These are phyloP conservation scores for Calycina herbarum DNA, from an alignment of 2,329 filamentous ascomycete species.

Conservation along the genomic window DNA sequence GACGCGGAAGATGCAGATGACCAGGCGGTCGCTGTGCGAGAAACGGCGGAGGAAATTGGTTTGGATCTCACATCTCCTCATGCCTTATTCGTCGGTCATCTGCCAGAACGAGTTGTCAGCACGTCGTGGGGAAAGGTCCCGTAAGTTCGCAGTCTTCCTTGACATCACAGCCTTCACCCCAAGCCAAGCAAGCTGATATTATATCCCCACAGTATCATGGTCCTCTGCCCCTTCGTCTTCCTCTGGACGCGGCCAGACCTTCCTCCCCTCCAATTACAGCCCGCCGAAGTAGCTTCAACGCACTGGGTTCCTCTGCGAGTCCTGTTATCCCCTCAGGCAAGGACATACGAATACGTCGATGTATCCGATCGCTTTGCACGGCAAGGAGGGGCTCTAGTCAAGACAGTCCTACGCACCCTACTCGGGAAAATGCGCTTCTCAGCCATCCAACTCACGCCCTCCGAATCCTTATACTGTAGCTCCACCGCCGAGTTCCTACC, in stretches of 20 bases:
- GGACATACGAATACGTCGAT: constrained; percentile 63
- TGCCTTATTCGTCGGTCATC: constrained; percentile 55
- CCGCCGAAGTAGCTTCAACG: constrained; percentile 65
- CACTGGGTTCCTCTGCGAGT: constrained; percentile 68
- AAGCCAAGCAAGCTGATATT: not conserved
- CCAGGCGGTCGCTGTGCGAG: constrained; percentile 60
- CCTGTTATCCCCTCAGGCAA: constrained; percentile 58
- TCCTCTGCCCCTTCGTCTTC: constrained; percentile 69
- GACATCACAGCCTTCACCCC: too few relatives aligned
- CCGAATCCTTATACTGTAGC: constrained; percentile 59
- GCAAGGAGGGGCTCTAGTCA: constrained; percentile 53
- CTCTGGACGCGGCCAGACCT: constrained; percentile 56
- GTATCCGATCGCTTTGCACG: constrained; percentile 61
- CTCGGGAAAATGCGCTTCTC: constrained; percentile 69
- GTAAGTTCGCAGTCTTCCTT: constrained; percentile 41
- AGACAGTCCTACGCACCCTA: constrained; percentile 54
- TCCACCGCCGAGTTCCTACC: constrained; percentile 51
- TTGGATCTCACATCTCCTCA: constrained; percentile 53
- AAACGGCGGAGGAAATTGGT: constrained; percentile 67
- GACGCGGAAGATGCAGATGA: constrained; percentile 66
- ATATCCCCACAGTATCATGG: constrained; percentile 54
- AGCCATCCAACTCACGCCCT: constrained; percentile 61
- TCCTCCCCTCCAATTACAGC: constrained; percentile 62
- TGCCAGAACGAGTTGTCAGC: constrained; percentile 65
- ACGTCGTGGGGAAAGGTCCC: constrained; percentile 66